Evolutionary conservation across 768 basidiomycete species (phyloP).

Genomic region (Kwoniella pini): DNA sequence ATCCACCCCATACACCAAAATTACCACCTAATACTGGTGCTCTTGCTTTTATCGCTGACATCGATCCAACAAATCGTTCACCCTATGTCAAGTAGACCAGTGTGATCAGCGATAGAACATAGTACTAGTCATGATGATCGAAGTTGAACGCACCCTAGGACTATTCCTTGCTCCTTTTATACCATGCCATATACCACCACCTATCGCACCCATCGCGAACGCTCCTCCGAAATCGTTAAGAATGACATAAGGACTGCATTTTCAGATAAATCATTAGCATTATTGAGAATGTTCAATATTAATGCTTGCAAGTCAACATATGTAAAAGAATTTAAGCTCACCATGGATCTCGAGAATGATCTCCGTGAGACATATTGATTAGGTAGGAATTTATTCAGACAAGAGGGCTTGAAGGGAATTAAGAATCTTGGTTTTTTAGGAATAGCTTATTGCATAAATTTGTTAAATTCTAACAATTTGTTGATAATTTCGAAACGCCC

Average conservation of each 20-base stretch:
- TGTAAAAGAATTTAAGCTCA: constrained; percentile 49
- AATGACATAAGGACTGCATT: constrained; percentile 93
- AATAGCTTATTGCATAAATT: no score
- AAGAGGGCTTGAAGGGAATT: background rate
- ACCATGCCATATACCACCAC: constrained; percentile 97
- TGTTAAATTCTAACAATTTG: no score
- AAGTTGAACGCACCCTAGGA: constrained; percentile 68
- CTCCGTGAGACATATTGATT: constrained; percentile 73
- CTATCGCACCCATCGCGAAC: constrained; percentile 96
- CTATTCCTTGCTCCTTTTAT: constrained; percentile 98
- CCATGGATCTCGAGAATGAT: constrained; percentile 95
- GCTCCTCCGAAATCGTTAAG: constrained; percentile 98
- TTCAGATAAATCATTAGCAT: no score
- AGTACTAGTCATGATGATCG: background rate
- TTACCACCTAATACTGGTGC: constrained; percentile 98
- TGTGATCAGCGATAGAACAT: background rate
- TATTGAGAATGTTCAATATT: no score
- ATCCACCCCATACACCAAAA: constrained; percentile 74
- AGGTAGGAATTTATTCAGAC: background rate
- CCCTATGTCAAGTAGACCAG: constrained; percentile 61
- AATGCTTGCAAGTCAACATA: no score
- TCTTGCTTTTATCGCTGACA: constrained; percentile 95
- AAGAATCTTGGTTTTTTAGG: no score
- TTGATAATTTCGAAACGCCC: no score
- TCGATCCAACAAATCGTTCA: constrained; percentile 87